Base-by-base conservation (phyloP, 371 early-diverging fungal species). In the Syncephalastrum monosporum region DNA sequence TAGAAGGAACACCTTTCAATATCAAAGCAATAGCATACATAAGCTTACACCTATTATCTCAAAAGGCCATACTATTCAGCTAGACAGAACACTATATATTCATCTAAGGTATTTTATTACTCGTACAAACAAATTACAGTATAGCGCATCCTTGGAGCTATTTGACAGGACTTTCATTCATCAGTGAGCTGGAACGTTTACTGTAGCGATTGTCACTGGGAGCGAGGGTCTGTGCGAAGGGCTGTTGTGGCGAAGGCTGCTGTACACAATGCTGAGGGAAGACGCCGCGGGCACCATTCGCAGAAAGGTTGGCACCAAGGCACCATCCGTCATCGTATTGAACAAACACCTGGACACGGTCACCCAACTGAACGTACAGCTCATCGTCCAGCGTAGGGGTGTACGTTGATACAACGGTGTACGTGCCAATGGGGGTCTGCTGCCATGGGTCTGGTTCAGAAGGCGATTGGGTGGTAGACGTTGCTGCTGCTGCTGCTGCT, bases 261-360 rank as follows among this genome's bases (percentile, higher is more conserved):
- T 41, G 57, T 12, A 83, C 57, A 56, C 81, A 81, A 52, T 77
- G 76, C 41, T 72, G 62, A 2, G 83, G 83, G 69, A 83, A 79
- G 3, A 81, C 80, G 7, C 83, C 83, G 24, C 47, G 56, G 2
- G 27, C 19, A 8, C 41, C 33, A 24, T 47, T 56, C 47, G 49
- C 42, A 1, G 50, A 45, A 4, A 60, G 33, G 38, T 55, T 56
- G 1, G 47, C 15, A 16, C 58, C 64, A 17, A 54, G 59, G n/a
- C 56, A 56, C 56, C 60, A 64, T 8, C 64, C 64, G 42, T 64
- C 56, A n/a, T 64, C 60, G 29, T 64, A 64, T 29, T 56, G 57
- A 4, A 53, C 48, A 21, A 53, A 59, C 17, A 55, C 56, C 47
- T 59, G 64, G 16, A 59, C 60, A 4, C 53, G 60, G 27, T 59